phyloP scores from a whole-genome alignment of 2,329 filamentous ascomycete species.

The Fusarium begoniae region DNA sequence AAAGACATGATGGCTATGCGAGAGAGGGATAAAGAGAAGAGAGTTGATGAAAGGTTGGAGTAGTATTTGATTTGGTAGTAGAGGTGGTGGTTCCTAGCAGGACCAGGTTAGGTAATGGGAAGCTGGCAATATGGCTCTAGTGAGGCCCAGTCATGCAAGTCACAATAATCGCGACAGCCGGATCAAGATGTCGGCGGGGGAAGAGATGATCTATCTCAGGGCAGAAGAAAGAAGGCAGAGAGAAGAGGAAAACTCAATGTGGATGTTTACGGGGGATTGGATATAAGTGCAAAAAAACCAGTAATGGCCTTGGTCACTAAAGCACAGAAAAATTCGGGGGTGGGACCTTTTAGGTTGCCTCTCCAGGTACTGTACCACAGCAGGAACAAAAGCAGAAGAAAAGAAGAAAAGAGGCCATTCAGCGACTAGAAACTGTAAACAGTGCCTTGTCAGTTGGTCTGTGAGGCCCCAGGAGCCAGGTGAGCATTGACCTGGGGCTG shows the following conservation, averaged over 20 bases:
- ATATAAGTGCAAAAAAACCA: constrained; percentile 39
- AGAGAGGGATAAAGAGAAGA: background rate
- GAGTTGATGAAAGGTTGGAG: background rate
- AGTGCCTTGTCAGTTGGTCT: constrained; percentile 32
- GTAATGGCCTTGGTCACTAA: background rate
- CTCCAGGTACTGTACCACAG: constrained; percentile 10
- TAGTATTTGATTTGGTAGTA: background rate
- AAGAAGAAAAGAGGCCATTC: constrained; percentile 20
- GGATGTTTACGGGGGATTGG: constrained; percentile 33
- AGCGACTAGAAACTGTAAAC: constrained; percentile 2
- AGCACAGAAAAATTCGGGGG: constrained; percentile 28
- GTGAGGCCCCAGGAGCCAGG: constrained; percentile 25
- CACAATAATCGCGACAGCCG: background rate
- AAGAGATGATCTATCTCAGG: constrained; percentile 1
- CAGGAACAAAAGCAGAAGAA: background rate
- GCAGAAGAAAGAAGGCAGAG: constrained; percentile 6
- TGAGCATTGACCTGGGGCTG: constrained; percentile 25
- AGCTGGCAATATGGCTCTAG: constrained; percentile 10
- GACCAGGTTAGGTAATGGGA: constrained; percentile 5
- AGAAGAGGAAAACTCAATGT: constrained; percentile 9
- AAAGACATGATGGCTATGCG: constrained; percentile 54
- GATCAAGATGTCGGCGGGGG: constrained; percentile 14
- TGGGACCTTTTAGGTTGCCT: constrained; percentile 16
- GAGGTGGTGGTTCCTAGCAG: constrained; percentile 7
- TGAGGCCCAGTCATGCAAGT: constrained; percentile 24